Evolutionary conservation across 371 early-diverging fungal species (phyloP), one percentile per base, ranked within the genome.

Genomic region (Enterospora canceri): DNA sequence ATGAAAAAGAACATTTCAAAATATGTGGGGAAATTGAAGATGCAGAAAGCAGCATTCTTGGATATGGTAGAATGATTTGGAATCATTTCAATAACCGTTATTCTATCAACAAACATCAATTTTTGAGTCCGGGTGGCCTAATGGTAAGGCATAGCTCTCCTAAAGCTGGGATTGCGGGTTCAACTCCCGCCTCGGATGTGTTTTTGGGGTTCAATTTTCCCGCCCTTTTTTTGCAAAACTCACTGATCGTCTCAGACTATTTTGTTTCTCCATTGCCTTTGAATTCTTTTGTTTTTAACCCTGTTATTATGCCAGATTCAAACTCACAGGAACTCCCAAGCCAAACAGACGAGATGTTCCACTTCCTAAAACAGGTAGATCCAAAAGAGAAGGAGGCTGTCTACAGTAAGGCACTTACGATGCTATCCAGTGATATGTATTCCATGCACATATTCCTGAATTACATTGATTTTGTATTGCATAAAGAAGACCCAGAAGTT

Each of bases 111-210:
- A n/a, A n/a, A n/a, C n/a, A n/a, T n/a, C n/a, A n/a, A n/a, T 40
- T 40, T 40, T 40, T 40, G n/a, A 61, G 62, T 65, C 53, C 66
- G 51, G 51, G 66, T 65, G 66, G 66, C 66, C 66, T 65, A 65
- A 65, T 65, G 66, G 66, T 35, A 65, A 62, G 66, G 66, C 66
- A 51, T 65, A 60, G 60, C 66, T 65, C 66, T 65, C 66, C 66
- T 65, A 65, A 65, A 65, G 66, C 60, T 60, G 53, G 51, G 66
- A 65, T 57, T 65, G 66, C 66, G 66, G 66, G 66, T 65, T 65
- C 66, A 59, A 65, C 40, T 65, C 66, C 66, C 66, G 66, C 53
- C 66, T 60, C 51, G 66, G 53, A 65, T 28, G 66, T 21, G 19
- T 51, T 4, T 51, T 51, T 40, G 12, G 8, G 8, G 8, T 40